A percentile compares a stretch with the other conserved stretches of the same genome.
Conservation (phyloP, 495 filamentous ascomycete genomes). For the Annulohypoxylon bovei region DNA sequence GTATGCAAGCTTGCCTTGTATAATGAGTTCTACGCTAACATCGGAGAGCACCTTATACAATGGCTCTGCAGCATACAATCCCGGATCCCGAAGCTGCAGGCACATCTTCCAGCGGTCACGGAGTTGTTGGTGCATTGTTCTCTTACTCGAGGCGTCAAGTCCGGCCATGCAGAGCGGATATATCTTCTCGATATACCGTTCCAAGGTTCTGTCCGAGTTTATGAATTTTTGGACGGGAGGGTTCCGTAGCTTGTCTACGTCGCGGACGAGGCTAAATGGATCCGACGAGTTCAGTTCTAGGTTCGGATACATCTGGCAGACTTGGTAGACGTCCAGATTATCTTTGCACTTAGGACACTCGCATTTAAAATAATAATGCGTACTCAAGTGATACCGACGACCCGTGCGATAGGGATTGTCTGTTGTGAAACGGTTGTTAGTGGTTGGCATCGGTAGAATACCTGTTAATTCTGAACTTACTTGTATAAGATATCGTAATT, state of each 20-base stretch:
- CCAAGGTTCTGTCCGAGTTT: slow-evolving; percentile 7
- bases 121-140: slow-evolving; percentile 26
- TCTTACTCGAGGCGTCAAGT: not conserved
- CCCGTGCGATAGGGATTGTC: slow-evolving; percentile 45
- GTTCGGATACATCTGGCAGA: slow-evolving; percentile 48
- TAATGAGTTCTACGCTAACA: slow-evolving; percentile 40
- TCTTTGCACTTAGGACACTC: slow-evolving; percentile 52
- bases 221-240: slow-evolving; percentile 20
- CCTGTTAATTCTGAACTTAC: slow-evolving; percentile 40
- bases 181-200: slow-evolving; percentile 26
- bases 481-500: slow-evolving; percentile 62
- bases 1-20: slow-evolving; percentile 41
- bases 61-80: slow-evolving; percentile 55
- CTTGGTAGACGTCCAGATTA: slow-evolving; percentile 58
- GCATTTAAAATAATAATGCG: slow-evolving; percentile 57
- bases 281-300: slow-evolving; percentile 47
- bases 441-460: not conserved
- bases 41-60: slow-evolving; percentile 44
- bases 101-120: slow-evolving; percentile 49
- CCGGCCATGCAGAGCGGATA: slow-evolving; percentile 20
- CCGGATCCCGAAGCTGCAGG: slow-evolving; percentile 48
- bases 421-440: slow-evolving; percentile 23
- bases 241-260: slow-evolving; percentile 42
- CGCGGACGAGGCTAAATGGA: slow-evolving; percentile 43
- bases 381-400: slow-evolving; percentile 47